Evolutionary conservation across 352 stramenopile genomes (phyloP).

Genomic region (Peronosclerospora sorghi): DNA sequence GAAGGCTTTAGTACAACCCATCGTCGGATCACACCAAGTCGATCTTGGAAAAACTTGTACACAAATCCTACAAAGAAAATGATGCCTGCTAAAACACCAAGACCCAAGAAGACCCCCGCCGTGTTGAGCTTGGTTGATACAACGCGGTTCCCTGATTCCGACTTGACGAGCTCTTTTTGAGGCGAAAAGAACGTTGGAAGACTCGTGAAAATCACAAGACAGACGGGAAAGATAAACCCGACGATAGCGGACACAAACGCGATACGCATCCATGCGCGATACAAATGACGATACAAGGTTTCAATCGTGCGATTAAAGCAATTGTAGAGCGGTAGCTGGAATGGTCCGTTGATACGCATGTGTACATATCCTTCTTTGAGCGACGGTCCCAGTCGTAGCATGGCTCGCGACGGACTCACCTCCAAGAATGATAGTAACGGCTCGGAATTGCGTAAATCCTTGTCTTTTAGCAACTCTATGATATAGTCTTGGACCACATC

Average conservation of each 20-base stretch:
- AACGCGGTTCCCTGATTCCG: constrained; percentile 19
- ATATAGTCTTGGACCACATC: constrained; percentile 72
- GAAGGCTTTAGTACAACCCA: constrained; percentile 83
- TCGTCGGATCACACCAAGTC: constrained; percentile 71
- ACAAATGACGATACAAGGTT: constrained; percentile 70
- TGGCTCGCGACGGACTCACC: constrained; percentile 62
- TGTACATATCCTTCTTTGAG: constrained; percentile 83
- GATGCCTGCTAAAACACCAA: constrained; percentile 38
- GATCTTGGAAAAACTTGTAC: constrained; percentile 84
- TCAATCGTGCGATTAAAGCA: constrained; percentile 81
- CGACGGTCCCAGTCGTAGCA: constrained; percentile 63
- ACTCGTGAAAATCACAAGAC: constrained; percentile 61
- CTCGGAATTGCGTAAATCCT: constrained; percentile 63
- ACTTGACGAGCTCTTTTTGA: constrained; percentile 46
- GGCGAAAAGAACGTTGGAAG: constrained; percentile 55
- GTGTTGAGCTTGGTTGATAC: constrained; percentile 42
- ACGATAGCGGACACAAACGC: constrained; percentile 73
- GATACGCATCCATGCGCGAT: constrained; percentile 80
- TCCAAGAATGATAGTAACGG: constrained; percentile 70
- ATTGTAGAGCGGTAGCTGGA: constrained; percentile 75
- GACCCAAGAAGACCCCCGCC: constrained; percentile 39
- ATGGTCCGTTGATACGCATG: constrained; percentile 82
- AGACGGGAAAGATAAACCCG: constrained; percentile 70
- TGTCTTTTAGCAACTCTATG: constrained; percentile 40
- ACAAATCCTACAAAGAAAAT: constrained; percentile 67